Percentiles rank a stretch among this genome's conserved stretches.
phyloP scores from a whole-genome alignment of 495 filamentous ascomycete species.

The Penicillium cinerascens region DNA sequence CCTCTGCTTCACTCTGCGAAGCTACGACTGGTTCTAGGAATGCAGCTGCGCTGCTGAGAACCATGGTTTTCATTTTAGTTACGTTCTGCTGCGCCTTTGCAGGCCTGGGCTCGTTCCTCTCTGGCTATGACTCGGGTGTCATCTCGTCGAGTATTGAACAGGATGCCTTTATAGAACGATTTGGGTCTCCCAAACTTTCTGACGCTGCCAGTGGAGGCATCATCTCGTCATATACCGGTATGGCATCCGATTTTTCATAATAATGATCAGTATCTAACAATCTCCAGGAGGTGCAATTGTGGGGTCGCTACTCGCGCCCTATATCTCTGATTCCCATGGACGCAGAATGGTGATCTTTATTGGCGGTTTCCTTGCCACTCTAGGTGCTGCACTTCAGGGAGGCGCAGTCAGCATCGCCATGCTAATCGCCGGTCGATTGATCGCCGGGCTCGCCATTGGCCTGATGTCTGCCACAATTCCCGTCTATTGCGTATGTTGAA shows the following conservation, averaged over 20 bases:
- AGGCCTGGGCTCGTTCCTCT: conserved; percentile 57
- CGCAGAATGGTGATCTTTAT: conserved; percentile 46
- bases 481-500: conserved; percentile 39
- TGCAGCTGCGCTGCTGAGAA: conserved; percentile 14
- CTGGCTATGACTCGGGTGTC: conserved; percentile 51
- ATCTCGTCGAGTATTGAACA: conserved; percentile 50
- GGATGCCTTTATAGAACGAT: conserved; percentile 39
- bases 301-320: conserved; percentile 46
- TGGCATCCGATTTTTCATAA: not conserved
- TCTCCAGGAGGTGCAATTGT: conserved; percentile 41
- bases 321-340: conserved; percentile 44
- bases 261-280: not conserved
- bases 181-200: conserved; percentile 30
- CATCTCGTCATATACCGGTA: conserved; percentile 49
- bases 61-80: conserved; percentile 37
- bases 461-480: conserved; percentile 50
- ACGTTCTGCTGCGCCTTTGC: conserved; percentile 49
- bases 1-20: not conserved
- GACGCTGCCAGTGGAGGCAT: conserved; percentile 47
- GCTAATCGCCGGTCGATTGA: conserved; percentile 51
- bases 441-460: conserved; percentile 49
- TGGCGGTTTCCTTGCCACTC: conserved; percentile 41
- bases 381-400: conserved; percentile 50
- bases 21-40: not conserved
- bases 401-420: conserved; percentile 49